Evolutionary conservation across 1,284 basidiomycete genomes (phyloP).

Genomic region (Pisolithus thermaeus): DNA sequence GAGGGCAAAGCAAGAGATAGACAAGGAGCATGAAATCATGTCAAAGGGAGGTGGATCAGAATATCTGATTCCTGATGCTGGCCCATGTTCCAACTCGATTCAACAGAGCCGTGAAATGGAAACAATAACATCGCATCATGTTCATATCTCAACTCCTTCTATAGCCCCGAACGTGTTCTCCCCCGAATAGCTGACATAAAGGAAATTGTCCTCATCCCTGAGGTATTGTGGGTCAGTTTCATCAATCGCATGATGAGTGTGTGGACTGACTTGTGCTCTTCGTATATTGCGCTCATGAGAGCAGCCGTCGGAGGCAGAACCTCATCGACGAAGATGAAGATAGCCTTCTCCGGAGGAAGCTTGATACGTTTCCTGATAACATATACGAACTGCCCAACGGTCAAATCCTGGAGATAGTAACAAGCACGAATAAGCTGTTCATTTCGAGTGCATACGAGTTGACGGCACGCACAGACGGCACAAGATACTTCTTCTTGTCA

Average conservation of each 20-base stretch:
- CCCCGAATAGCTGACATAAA: constrained; percentile 94
- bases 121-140: constrained; percentile 9
- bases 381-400: constrained; percentile 98
- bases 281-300: constrained; percentile 98
- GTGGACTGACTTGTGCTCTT: constrained; percentile 92
- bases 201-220: constrained; percentile 95
- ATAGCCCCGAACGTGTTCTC: constrained; percentile 89
- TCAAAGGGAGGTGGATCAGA: no score
- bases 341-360: constrained; percentile 98
- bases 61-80: no score
- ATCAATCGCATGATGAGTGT: constrained; percentile 1
- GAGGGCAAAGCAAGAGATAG: background rate
- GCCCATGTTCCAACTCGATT: no score
- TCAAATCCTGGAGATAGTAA: constrained; percentile 69
- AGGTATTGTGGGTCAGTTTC: constrained; percentile 8
- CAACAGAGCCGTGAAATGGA: background rate
- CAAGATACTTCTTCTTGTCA: constrained; percentile 99
- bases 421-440: constrained; percentile 15
- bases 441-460: constrained; percentile 6
- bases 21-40: background rate
- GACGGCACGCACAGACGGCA: constrained; percentile 73
- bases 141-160: constrained; percentile 45
- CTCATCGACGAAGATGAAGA: constrained; percentile 99
- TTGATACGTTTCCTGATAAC: constrained; percentile 99
- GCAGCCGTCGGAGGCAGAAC: constrained; percentile 97